Conservation (phyloP, 2,329 filamentous ascomycete species). For the Aspergillus unguis region DNA sequence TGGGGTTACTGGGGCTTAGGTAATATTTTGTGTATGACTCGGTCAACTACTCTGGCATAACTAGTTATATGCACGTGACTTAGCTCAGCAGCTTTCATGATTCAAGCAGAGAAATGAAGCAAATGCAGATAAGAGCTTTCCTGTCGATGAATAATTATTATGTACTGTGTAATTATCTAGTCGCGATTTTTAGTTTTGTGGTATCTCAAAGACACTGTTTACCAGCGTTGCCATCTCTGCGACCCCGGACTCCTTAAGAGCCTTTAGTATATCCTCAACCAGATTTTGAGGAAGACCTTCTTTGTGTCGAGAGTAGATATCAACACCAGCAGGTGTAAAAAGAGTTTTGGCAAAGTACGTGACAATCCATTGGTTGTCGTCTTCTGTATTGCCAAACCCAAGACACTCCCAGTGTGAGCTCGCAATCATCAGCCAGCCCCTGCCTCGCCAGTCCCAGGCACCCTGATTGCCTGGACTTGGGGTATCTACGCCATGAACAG, state of each 20-base stretch:
- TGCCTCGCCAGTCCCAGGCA: slow-evolving; percentile 12
- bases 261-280: slow-evolving; percentile 6
- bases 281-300: neutral
- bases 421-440: slow-evolving; percentile 10
- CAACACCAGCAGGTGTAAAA: slow-evolving; percentile 11
- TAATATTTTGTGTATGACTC: neutral
- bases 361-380: slow-evolving; percentile 4
- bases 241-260: neutral
- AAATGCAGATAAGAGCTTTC: neutral
- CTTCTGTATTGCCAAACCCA: slow-evolving; percentile 7
- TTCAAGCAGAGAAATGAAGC: neutral
- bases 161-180: neutral
- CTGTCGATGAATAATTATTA: neutral
- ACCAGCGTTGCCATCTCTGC: slow-evolving; percentile 4
- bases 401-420: slow-evolving; percentile 12
- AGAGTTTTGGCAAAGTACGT: slow-evolving; percentile 11
- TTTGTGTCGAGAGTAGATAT: slow-evolving; percentile 10
- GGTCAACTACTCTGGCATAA: no score
- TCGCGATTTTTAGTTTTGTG: slow-evolving; percentile 1
- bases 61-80: no score
- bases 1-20: neutral
- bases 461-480: slow-evolving; percentile 8
- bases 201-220: slow-evolving; percentile 4
- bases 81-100: no score
- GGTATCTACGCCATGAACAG: slow-evolving; percentile 8